phyloP scores from a whole-genome alignment of 148 eudicot species.

The Rhododendron ovatum region DNA sequence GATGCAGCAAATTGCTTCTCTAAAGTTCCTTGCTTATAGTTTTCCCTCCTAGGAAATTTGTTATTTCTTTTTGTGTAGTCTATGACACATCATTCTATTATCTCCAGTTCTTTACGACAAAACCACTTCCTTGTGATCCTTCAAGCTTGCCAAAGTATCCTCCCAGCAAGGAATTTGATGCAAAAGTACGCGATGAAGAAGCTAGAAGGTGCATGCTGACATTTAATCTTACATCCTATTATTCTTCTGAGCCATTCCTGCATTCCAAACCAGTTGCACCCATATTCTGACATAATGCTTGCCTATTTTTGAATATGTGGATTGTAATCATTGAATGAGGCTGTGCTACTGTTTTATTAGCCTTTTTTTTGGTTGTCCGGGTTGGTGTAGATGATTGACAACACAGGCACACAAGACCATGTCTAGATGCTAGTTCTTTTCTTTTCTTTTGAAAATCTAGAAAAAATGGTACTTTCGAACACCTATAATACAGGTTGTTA shows the following conservation, averaged over 20 bases:
- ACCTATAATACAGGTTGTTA: neutral
- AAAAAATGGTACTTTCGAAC: neutral
- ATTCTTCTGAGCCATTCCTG: constrained; percentile 3
- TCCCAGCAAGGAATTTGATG: constrained; percentile 88
- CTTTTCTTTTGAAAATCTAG: neutral
- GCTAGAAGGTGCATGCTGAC: constrained; percentile 59
- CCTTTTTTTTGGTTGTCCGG: neutral
- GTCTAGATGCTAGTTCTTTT: neutral
- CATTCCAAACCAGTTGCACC: constrained; percentile 2
- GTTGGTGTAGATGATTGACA: neutral
- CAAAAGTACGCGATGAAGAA: constrained; percentile 86
- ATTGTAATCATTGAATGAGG: neutral
- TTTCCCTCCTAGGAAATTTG: neutral
- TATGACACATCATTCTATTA: constrained; percentile 4
- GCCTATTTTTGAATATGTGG: neutral
- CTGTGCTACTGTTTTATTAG: neutral
- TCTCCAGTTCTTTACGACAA: constrained; percentile 66
- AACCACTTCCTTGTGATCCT: constrained; percentile 86
- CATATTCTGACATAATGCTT: neutral
- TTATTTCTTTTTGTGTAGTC: constrained; percentile 3
- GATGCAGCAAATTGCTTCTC: neutral
- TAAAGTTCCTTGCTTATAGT: neutral
- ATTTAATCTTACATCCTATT: neutral
- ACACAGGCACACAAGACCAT: neutral
- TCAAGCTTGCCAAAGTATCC: constrained; percentile 85